Percentiles rank a stretch among this genome's conserved stretches.
These are phyloP conservation scores for Nitzschia palea DNA, from an alignment of 108 stramenopile species.

Conservation along the genomic window DNA sequence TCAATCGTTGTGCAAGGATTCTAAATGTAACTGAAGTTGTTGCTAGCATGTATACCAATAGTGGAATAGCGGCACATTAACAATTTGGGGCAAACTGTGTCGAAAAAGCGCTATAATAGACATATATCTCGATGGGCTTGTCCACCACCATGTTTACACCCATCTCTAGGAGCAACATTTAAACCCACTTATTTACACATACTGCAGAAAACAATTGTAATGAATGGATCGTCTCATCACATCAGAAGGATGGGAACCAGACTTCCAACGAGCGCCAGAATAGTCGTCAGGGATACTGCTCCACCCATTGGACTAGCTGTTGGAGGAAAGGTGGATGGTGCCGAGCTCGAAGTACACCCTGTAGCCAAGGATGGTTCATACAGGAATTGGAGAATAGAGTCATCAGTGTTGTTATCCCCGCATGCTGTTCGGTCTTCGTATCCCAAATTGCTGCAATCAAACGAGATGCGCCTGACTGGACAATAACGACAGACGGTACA, in stretches of 20 bases:
- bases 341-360: neutral
- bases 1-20: no score
- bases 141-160: no score
- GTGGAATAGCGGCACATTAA: no score
- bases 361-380: neutral
- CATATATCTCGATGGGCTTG: no score
- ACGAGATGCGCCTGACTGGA: neutral
- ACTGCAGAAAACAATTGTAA: no score
- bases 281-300: neutral
- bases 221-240: no score
- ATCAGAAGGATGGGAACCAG: neutral
- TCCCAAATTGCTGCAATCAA: slow-evolving; percentile 13
- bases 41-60: no score
- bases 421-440: slow-evolving; percentile 14
- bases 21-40: no score
- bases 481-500: slow-evolving; percentile 11
- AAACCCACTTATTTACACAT: no score
- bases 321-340: neutral
- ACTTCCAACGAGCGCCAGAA: neutral
- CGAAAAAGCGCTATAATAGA: no score
- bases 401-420: slow-evolving; percentile 6
- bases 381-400: slow-evolving; percentile 9
- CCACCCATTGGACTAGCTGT: neutral
- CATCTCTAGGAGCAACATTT: no score
- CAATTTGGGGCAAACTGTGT: no score